Base-by-base conservation (phyloP, 805 yeast genomes). In the Myxozyma kluyveri region DNA sequence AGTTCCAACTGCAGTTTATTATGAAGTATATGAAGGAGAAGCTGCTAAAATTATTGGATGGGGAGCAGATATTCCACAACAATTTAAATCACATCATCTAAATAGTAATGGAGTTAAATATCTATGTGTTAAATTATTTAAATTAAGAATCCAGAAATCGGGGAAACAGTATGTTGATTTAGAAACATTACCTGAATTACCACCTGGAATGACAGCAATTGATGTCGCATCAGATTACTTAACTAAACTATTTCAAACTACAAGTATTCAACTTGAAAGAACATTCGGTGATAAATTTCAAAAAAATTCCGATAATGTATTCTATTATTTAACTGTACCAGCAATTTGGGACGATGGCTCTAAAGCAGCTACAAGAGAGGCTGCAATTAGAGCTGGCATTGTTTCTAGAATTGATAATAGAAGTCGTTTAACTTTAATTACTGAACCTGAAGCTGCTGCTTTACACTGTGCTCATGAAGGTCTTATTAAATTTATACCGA, bases 381-480 rank as follows among this genome's bases (percentile, higher is more conserved):
- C 60, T 4, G 59, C 59, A 4, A 55, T 54, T 2, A 38, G 21
- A 1, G 60, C 60, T 12, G 59, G 60, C 12, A 43, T 56, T 32
- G 33, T 9, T 29, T 9, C 9, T 9, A 29, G 14, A 14, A 47
- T 56, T n/a, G 26, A 49, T 3, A 46, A 45, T 35, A 23, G 33
- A 2, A 33, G 42, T 18, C 55, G 47, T 17, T 40, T 56, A 12
- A 35, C 46, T 9, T 42, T 56, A 17, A 54, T 56, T 33, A 56
- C 52, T 3, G 60, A 56, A 38, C 60, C 60, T 9, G 60, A 56
- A 29, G 60, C 60, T 3, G 60, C 60, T 9, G 57, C 60, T 3
- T 39, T 54, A 2, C 54, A 32, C 21, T 56, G 60, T 42, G 54
- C 60, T 1, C 35, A 46, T 37, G 22, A 42, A 12, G 55, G 52